phyloP scores from a whole-genome alignment of 2,329 filamentous ascomycete genomes.

The Macrophomina tecta region DNA sequence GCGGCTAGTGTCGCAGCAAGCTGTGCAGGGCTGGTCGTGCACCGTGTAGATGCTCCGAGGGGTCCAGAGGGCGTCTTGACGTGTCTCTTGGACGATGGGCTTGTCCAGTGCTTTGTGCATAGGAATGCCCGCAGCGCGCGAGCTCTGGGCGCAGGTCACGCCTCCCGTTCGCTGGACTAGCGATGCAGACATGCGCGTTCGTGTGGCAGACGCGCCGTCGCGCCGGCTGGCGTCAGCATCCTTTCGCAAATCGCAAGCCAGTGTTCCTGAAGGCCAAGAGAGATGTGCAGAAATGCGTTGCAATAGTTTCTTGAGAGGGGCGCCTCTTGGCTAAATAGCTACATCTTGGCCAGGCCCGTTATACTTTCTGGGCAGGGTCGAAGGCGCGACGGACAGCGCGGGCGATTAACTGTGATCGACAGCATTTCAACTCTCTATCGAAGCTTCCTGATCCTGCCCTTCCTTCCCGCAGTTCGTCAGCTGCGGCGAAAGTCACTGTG shows the following conservation, averaged over 20 bases:
- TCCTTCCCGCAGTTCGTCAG: background rate
- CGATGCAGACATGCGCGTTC: constrained; percentile 16
- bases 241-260: constrained; percentile 1
- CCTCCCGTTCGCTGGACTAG: constrained; percentile 5
- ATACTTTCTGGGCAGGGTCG: constrained; percentile 21
- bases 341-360: constrained; percentile 4
- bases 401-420: constrained; percentile 3
- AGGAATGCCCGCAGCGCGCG: constrained; percentile 1
- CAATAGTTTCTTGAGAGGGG: constrained; percentile 6
- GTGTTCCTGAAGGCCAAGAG: background rate
- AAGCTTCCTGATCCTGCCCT: background rate
- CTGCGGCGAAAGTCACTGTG: background rate
- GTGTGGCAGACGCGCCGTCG: background rate
- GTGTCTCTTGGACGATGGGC: background rate
- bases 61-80: background rate
- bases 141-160: background rate
- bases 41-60: background rate
- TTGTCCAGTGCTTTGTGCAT: background rate
- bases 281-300: constrained; percentile 2
- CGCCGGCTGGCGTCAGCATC: background rate
- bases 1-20: background rate
- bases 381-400: background rate
- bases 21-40: constrained; percentile 1
- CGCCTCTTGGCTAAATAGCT: constrained; percentile 10
- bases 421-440: background rate